These are phyloP conservation scores for Rutstroemia sp. DNA, from an alignment of 2,329 filamentous ascomycete genomes.

Conservation along the genomic window DNA sequence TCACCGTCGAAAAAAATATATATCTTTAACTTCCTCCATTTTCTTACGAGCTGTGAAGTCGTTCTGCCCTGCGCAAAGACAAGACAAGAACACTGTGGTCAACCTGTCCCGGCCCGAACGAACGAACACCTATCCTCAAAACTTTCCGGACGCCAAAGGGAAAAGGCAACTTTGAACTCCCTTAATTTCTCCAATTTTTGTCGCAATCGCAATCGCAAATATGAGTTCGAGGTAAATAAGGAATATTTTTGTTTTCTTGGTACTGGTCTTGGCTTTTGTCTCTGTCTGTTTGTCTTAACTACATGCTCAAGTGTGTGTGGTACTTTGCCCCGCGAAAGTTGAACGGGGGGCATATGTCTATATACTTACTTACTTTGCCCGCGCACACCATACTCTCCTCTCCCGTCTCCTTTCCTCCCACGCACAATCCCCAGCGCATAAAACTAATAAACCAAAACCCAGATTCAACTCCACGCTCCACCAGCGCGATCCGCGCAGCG, in stretches of 20 bases:
- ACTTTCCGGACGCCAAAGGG: neutral
- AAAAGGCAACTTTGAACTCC: neutral
- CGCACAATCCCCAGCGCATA: neutral
- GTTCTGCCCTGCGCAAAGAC: no score
- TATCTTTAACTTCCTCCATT: no score
- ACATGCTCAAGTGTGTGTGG: no score
- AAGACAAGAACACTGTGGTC: no score
- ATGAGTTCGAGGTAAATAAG: constrained; percentile 28
- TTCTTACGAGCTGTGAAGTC: no score
- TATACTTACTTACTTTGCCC: no score
- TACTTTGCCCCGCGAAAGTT: no score
- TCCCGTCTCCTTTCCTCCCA: neutral
- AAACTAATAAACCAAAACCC: neutral
- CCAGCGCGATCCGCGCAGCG: constrained; percentile 64
- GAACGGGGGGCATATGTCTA: no score
- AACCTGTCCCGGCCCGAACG: neutral
- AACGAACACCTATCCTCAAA: neutral
- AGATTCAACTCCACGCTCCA: constrained; percentile 67
- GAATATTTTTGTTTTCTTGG: neutral
- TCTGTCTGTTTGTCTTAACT: no score
- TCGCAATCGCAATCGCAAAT: constrained; percentile 3
- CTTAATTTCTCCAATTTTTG: neutral
- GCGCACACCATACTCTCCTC: no score
- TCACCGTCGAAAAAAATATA: no score
- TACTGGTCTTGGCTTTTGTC: no score